Evolutionary conservation across 768 basidiomycete genomes (phyloP).

Genomic region (Lactarius evosmus): DNA sequence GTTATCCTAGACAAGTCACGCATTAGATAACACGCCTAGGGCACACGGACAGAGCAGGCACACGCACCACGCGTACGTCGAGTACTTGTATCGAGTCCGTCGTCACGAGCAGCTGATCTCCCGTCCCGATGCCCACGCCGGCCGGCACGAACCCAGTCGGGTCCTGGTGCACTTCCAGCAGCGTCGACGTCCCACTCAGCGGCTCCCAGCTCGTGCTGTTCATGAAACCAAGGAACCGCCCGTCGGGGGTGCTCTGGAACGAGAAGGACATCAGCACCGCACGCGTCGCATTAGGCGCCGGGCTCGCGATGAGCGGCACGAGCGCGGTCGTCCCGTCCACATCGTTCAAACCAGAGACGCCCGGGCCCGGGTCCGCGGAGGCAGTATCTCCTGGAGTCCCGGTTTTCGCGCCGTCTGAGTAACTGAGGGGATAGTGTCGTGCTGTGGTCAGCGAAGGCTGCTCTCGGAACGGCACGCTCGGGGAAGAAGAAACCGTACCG

Average conservation of each 20-base stretch:
- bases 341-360: not conserved
- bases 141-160: not conserved
- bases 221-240: slow-evolving; percentile 23
- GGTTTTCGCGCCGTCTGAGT: slow-evolving; percentile 15
- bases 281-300: slow-evolving; percentile 13
- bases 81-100: slow-evolving; percentile 25
- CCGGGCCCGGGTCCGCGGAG: slow-evolving; percentile 24
- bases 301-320: slow-evolving; percentile 3
- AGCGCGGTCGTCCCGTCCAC: slow-evolving; percentile 19
- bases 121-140: not conserved
- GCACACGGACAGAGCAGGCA: not conserved
- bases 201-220: slow-evolving; percentile 25
- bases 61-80: slow-evolving; percentile 18
- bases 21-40: not conserved
- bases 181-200: slow-evolving; percentile 15
- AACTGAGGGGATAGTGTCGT: not conserved
- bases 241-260: slow-evolving; percentile 17
- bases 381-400: slow-evolving; percentile 15
- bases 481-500: not conserved
- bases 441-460: no score
- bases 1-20: slow-evolving; percentile 10
- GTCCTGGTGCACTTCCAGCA: slow-evolving; percentile 16
- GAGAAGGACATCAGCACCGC: slow-evolving; percentile 5
- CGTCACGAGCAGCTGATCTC: slow-evolving; percentile 19
- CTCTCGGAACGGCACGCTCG: no score